Percentiles rank a stretch among this genome's conserved stretches.
Evolutionary conservation across 352 stramenopile genomes (phyloP).

Genomic region (Elongisporangium anandrum): DNA sequence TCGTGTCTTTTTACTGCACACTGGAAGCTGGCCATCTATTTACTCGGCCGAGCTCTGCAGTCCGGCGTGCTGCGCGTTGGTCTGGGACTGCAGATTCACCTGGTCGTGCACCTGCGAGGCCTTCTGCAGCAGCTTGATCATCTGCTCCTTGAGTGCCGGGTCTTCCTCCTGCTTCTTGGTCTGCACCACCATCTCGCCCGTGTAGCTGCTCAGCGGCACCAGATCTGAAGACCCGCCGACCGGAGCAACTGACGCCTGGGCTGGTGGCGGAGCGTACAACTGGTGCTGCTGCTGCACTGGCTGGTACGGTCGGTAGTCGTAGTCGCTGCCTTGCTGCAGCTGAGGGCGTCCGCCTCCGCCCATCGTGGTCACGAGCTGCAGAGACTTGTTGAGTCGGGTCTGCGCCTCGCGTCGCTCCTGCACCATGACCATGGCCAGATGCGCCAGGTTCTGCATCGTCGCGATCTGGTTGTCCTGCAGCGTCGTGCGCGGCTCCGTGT

Average conservation of each 20-base stretch:
- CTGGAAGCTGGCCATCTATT: not conserved
- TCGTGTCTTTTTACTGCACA: too few relatives aligned
- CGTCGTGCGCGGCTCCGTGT: constrained; percentile 59
- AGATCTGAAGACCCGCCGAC: constrained; percentile 51
- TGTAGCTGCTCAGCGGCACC: constrained; percentile 63
- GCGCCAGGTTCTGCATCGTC: constrained; percentile 82
- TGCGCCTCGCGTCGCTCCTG: constrained; percentile 77
- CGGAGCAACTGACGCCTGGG: not conserved
- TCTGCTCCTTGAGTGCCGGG: constrained; percentile 76
- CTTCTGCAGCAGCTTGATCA: constrained; percentile 84
- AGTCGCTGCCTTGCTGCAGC: constrained; percentile 10
- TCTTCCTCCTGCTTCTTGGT: constrained; percentile 46
- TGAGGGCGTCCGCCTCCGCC: constrained; percentile 14
- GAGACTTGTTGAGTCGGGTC: constrained; percentile 38
- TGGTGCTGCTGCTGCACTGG: not conserved
- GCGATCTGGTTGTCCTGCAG: constrained; percentile 74
- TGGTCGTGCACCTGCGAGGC: constrained; percentile 76
- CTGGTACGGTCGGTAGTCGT: constrained; percentile 2
- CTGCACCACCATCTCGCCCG: constrained; percentile 48
- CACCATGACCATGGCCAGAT: constrained; percentile 84
- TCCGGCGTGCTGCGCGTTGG: constrained; percentile 51
- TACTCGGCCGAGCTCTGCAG: constrained; percentile 76
- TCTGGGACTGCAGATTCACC: constrained; percentile 52
- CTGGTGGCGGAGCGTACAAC: not conserved
- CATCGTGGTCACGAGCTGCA: constrained; percentile 38